These are phyloP conservation scores for Chlorella ohadii DNA, from an alignment of 139 green algal genomes.

Conservation along the genomic window DNA sequence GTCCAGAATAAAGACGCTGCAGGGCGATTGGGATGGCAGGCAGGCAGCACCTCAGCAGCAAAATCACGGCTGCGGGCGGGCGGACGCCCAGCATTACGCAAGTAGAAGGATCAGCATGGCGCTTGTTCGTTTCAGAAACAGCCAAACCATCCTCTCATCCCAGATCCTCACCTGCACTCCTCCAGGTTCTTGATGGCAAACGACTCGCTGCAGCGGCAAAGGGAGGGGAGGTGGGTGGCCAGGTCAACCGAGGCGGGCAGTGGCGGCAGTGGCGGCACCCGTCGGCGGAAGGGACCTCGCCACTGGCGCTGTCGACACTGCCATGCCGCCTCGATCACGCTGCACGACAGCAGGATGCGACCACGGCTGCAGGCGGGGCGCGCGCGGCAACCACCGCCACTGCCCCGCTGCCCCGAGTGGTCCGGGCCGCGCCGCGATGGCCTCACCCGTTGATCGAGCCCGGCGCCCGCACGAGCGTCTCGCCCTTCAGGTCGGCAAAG, in stretches of 20 bases:
- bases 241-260: background rate
- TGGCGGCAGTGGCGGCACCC: background rate
- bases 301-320: too few relatives aligned
- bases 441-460: constrained; percentile 61
- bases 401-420: background rate
- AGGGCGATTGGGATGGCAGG: background rate
- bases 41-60: too few relatives aligned
- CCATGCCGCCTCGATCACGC: background rate
- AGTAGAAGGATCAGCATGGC: too few relatives aligned
- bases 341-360: background rate
- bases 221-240: background rate
- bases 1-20: constrained; percentile 68
- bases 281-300: too few relatives aligned
- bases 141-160: too few relatives aligned
- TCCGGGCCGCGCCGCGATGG: background rate
- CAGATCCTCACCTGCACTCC: constrained; percentile 42
- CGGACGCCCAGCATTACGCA: too few relatives aligned
- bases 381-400: background rate
- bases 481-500: constrained; percentile 46
- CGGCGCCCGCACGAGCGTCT: constrained; percentile 56
- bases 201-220: constrained; percentile 43
- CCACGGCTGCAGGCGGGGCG: too few relatives aligned
- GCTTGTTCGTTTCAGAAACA: too few relatives aligned
- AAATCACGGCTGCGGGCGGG: too few relatives aligned
- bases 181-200: constrained; percentile 50